phyloP scores from a whole-genome alignment of 1,284 basidiomycete genomes.

The Meira nashicola region DNA sequence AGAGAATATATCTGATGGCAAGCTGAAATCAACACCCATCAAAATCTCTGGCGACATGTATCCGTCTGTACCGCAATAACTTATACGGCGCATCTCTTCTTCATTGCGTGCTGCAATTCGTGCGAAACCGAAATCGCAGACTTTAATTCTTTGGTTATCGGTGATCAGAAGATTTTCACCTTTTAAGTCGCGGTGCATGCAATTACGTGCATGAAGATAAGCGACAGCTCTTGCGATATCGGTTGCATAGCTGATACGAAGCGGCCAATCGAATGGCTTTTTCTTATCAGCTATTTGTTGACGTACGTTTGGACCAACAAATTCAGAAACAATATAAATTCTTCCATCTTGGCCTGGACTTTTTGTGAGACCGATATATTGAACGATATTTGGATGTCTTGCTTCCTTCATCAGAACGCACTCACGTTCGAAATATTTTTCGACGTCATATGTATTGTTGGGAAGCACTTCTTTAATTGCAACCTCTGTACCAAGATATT shows the following conservation, averaged over 20 bases:
- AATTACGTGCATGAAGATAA: conserved; percentile 85
- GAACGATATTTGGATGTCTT: conserved; percentile 85
- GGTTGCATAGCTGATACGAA: conserved; percentile 86
- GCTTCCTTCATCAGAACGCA: conserved; percentile 92
- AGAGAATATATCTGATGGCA: conserved; percentile 90
- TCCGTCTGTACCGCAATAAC: conserved; percentile 86
- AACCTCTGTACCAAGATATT: conserved; percentile 88
- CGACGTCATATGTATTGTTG: conserved; percentile 78
- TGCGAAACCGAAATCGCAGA: conserved; percentile 90
- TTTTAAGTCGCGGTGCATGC: conserved; percentile 73
- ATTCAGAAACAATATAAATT: conserved; percentile 50
- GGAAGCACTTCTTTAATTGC: conserved; percentile 93
- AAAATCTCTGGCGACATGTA: conserved; percentile 77
- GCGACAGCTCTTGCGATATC: conserved; percentile 91
- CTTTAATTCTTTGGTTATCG: conserved; percentile 84
- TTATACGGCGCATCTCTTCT: conserved; percentile 83
- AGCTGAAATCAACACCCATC: conserved; percentile 80
- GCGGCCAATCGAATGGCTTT: conserved; percentile 43
- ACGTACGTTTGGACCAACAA: conserved; percentile 44
- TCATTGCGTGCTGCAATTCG: conserved; percentile 84
- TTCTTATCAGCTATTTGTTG: conserved; percentile 37
- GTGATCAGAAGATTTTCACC: conserved; percentile 95
- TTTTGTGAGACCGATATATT: conserved; percentile 86
- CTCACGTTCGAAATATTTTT: conserved; percentile 96
- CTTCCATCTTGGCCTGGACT: conserved; percentile 75